Evolutionary conservation across 2,329 filamentous ascomycete genomes (phyloP), one percentile per base, ranked within the genome.

Genomic region (Dryadomyces sulphureus): DNA sequence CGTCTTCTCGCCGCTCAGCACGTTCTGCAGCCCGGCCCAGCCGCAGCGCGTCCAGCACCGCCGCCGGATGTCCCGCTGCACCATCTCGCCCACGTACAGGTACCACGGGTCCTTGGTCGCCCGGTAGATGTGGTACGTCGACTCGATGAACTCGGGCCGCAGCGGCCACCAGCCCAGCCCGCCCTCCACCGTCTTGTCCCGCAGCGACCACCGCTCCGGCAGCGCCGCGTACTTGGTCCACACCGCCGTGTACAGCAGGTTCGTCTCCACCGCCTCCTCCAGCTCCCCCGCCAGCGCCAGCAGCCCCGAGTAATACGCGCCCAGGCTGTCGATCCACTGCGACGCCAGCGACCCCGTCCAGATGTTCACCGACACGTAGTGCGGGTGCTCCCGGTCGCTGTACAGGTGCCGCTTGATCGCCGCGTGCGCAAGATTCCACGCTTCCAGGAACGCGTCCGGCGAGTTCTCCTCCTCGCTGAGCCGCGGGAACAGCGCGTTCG

Each of bases 21-120:
- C 84, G 59, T 89, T 81, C 56, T 88, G 81, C 32, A 96, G 70
- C 1, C 90, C 90, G 14, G 90, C 85, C 88, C 90, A 96, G 36
- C 92, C 92, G 56, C 92, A 98, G 50, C 77, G 74, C 1, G 88
- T 87, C 77, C 86, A 88, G 63, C 92, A 98, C 45, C 90, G 77
- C 42, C 85, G 73, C 56, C 84, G 81, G 56, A 98, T 88, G 57
- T 98, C 92, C 48, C 78, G 76, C 46, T 95, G 69, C 0, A 88
- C 81, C 92, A 98, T 98, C 61, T 98, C 92, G 24, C 89, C 92
- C 19, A 94, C 84, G 59, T 95, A 82, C 5, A 96, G 69, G 62
- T 95, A 96, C 89, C 90, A 98, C 0, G 89, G 89, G 60, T 98
- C 92, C 55, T 81, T 77, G 0, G 92, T 96, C 2, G 90, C 89